Evolutionary conservation across 805 yeast genomes (phyloP), one percentile per base, ranked within the genome.

Genomic region (Tetrapisispora phaffii): DNA sequence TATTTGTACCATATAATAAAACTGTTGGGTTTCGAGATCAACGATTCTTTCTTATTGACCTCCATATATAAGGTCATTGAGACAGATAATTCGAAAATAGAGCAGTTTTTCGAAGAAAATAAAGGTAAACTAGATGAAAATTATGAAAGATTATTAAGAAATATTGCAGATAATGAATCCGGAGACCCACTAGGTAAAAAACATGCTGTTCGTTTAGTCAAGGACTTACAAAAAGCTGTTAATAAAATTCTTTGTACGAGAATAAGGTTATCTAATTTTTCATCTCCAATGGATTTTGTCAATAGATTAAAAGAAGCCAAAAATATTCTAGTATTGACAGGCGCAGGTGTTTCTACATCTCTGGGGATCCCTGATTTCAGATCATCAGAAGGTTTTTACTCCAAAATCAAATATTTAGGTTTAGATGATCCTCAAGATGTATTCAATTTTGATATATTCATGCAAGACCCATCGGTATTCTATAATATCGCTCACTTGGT

Each of bases 331-430:
- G 87, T 88, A 0, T 61, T 88, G 16, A 85, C 96, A 0, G 97
- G 97, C 10, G 97, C 97, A 1, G 97, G 97, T 22, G 85, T 88
- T 45, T 84, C 94, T 34, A 87, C 96, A 2, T 78, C 87, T 1
- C 67, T 87, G 45, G 96, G 96, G 5, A 88, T 87, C 44, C 96
- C 96, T 0, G 96, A 87, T 65, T 87, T 88, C 66, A 73, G 97
- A 58, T 86, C 96, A 0, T 78, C 85, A 17, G 73, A 81, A 50
- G 97, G 97, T 41, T 75, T 88, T 46, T 88, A 88, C 63, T 72
- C 85, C 2, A 75, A 74, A 54, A 72, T 89, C 53, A 72, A 73
- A 42, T 73, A 75, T 55, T 63, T 85, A 47, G 88, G 93, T 0
- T 66, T 88, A 35, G 74, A 72, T 39, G 96, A 88, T 55, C 96